phyloP scores from a whole-genome alignment of 768 basidiomycete genomes.

The Pleurotus salmoneostramineus region DNA sequence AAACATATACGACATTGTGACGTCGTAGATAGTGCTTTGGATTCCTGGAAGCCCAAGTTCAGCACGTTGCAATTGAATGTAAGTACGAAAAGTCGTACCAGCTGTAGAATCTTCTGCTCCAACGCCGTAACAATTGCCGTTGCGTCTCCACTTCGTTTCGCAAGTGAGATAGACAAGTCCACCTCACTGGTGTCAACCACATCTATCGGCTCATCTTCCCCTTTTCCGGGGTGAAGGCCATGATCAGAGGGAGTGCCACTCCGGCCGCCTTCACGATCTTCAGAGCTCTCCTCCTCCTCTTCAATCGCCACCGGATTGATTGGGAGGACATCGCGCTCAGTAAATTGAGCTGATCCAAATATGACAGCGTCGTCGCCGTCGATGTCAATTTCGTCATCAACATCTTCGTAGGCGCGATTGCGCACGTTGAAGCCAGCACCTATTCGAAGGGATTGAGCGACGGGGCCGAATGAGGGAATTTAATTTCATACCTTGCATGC shows the following conservation, averaged over 20 bases:
- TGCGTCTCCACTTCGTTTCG: constrained; percentile 45
- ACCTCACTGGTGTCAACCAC: constrained; percentile 40
- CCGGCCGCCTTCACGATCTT: constrained; percentile 12
- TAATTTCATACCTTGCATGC: constrained; percentile 36
- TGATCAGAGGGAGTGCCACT: constrained; percentile 12
- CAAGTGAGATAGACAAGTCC: constrained; percentile 45
- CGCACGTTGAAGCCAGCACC: constrained; percentile 75
- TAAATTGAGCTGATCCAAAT: constrained; percentile 74
- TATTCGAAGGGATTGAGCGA: constrained; percentile 17
- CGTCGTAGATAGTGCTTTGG: constrained; percentile 27
- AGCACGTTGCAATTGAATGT: not conserved
- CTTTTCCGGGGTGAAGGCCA: constrained; percentile 23
- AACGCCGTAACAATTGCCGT: constrained; percentile 48
- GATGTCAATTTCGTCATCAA: constrained; percentile 78
- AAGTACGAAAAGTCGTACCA: constrained; percentile 37
- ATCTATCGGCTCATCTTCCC: constrained; percentile 34
- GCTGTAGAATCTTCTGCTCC: constrained; percentile 55
- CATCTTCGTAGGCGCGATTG: constrained; percentile 49
- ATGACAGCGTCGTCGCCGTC: constrained; percentile 69
- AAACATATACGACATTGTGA: constrained; percentile 74
- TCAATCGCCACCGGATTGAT: constrained; percentile 21
- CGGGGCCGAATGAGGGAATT: not conserved
- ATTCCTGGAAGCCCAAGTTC: constrained; percentile 33
- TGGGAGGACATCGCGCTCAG: constrained; percentile 63
- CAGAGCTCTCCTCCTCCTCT: constrained; percentile 39